These are phyloP conservation scores for Neofusicoccum kwambonambiense DNA, from an alignment of 2,329 filamentous ascomycete genomes.

Conservation along the genomic window DNA sequence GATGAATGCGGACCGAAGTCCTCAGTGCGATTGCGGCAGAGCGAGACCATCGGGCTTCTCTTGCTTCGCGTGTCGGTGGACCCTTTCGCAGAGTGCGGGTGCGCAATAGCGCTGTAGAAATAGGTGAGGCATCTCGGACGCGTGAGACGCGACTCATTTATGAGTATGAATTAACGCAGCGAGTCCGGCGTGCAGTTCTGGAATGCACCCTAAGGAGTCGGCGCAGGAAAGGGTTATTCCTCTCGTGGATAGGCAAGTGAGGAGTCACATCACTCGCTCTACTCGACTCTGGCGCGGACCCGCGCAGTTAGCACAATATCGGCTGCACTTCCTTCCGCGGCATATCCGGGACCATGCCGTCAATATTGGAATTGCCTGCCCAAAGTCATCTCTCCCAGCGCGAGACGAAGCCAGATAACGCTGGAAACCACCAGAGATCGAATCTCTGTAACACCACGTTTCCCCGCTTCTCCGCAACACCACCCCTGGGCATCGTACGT, in stretches of 20 bases:
- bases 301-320: background rate
- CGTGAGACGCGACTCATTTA: background rate
- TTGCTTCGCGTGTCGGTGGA: background rate
- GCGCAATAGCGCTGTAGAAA: background rate
- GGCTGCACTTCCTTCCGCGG: background rate
- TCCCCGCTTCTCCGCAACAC: background rate
- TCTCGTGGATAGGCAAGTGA: background rate
- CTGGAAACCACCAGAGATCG: background rate
- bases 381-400: no score
- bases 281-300: background rate
- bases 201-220: background rate
- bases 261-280: background rate
- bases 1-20: slow-evolving; percentile 34
- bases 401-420: no score
- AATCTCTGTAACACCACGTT: background rate
- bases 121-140: background rate
- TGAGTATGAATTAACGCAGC: background rate
- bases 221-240: background rate
- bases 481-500: background rate
- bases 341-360: no score
- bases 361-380: no score
- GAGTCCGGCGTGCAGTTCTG: background rate
- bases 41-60: slow-evolving; percentile 16
- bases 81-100: background rate
- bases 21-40: slow-evolving; percentile 33